Percentiles rank a stretch among this genome's conserved stretches.
Conservation (phyloP, 306 rosid genomes). For the Crataegus laevigata region DNA sequence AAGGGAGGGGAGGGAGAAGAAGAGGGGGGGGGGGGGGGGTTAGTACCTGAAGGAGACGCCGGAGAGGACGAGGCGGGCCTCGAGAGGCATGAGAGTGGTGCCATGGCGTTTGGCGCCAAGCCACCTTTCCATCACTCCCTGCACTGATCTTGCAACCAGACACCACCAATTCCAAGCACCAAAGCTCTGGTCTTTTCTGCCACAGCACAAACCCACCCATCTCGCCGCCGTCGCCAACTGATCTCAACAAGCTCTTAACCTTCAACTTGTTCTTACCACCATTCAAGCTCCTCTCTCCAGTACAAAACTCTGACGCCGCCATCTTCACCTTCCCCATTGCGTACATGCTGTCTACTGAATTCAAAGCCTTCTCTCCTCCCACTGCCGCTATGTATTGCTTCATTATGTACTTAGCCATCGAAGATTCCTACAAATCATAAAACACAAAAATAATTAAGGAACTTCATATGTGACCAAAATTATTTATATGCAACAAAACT, state of each 20-base stretch:
- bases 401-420: conserved; percentile 83
- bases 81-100: conserved; percentile 97
- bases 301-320: conserved; percentile 56
- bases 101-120: conserved; percentile 99
- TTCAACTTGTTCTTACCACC: conserved; percentile 40
- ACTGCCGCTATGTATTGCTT: conserved; percentile 86
- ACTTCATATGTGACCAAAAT: not conserved
- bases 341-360: conserved; percentile 70
- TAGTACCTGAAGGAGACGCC: conserved; percentile 76
- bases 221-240: conserved; percentile 51
- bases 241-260: conserved; percentile 33
- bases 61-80: conserved; percentile 85
- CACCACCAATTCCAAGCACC: conserved; percentile 84
- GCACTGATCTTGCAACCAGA: conserved; percentile 88
- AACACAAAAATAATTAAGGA: not conserved
- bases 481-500: not conserved
- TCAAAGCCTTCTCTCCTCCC: conserved; percentile 73
- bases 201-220: conserved; percentile 90
- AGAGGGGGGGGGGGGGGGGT: not conserved
- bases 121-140: conserved; percentile 84
- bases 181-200: conserved; percentile 76
- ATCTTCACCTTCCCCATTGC: conserved; percentile 94
- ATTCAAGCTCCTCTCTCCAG: conserved; percentile 45
- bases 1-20: not conserved
- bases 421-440: conserved; percentile 45